Conservation (phyloP, 2,329 filamentous ascomycete genomes). For the Neoascochyta sp. region DNA sequence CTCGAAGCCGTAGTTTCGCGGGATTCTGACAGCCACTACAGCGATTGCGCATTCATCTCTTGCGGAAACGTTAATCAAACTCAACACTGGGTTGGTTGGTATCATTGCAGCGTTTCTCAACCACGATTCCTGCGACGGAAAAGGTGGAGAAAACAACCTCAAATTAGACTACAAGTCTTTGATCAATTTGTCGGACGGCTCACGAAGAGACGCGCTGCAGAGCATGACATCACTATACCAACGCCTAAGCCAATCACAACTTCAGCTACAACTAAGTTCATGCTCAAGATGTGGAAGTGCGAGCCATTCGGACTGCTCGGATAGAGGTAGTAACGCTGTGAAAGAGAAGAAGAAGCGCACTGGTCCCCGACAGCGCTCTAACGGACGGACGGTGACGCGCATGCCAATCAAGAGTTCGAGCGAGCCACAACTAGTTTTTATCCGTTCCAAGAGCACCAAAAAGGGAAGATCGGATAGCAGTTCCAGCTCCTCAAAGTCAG, state of each 20-base stretch:
- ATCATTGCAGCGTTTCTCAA: slow-evolving; percentile 46
- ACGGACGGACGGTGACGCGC: slow-evolving; percentile 27
- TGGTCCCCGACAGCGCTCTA: slow-evolving; percentile 20
- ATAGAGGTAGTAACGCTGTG: background rate
- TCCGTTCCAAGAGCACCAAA: slow-evolving; percentile 30
- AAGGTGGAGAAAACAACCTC: slow-evolving; percentile 22
- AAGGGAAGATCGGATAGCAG: slow-evolving; percentile 22
- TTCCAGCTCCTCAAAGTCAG: slow-evolving; percentile 18
- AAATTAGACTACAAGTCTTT: slow-evolving; percentile 45
- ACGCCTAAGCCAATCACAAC: slow-evolving; percentile 37
- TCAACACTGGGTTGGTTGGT: slow-evolving; percentile 47
- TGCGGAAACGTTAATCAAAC: slow-evolving; percentile 44
- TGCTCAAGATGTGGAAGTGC: slow-evolving; percentile 24
- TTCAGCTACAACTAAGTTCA: slow-evolving; percentile 23
- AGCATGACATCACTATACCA: slow-evolving; percentile 42
- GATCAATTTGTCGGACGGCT: slow-evolving; percentile 45
- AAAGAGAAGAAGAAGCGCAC: slow-evolving; percentile 26
- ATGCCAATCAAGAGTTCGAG: slow-evolving; percentile 31
- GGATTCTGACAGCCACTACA: slow-evolving; percentile 16
- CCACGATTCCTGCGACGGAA: slow-evolving; percentile 31
- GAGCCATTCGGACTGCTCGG: slow-evolving; percentile 22
- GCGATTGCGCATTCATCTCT: slow-evolving; percentile 47
- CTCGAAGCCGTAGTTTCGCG: too few relatives aligned
- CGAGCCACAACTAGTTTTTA: slow-evolving; percentile 37
- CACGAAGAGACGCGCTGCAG: slow-evolving; percentile 44